A percentile compares a stretch with the other conserved stretches of the same genome.
These are phyloP conservation scores for Myxozyma monticola DNA, from an alignment of 805 yeast genomes.

Conservation along the genomic window DNA sequence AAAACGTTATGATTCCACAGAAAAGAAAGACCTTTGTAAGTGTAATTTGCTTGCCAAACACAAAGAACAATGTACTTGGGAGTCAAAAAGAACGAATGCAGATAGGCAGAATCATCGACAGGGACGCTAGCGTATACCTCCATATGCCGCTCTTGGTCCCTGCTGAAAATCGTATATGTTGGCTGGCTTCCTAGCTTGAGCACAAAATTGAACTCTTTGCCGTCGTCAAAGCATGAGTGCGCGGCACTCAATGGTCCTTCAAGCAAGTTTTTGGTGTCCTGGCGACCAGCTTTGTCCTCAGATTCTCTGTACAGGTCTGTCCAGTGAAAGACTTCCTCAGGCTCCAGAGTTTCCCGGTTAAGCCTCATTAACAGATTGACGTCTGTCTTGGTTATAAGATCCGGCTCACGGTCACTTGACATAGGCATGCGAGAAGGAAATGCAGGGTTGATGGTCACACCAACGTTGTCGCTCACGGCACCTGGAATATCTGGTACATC, in stretches of 20 bases:
- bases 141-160: not conserved
- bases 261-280: not conserved
- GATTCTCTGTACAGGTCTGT: not conserved
- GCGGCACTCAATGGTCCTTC: constrained; percentile 12
- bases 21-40: constrained; percentile 8
- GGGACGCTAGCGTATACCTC: constrained; percentile 6
- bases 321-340: constrained; percentile 6
- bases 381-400: constrained; percentile 8
- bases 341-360: constrained; percentile 7
- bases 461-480: not conserved
- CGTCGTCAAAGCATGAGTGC: constrained; percentile 15
- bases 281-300: not conserved
- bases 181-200: constrained; percentile 2
- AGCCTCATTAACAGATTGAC: constrained; percentile 2
- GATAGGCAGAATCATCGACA: constrained; percentile 1
- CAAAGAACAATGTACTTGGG: constrained; percentile 10
- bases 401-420: constrained; percentile 5
- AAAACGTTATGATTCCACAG: constrained; percentile 12
- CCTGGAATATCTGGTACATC: not conserved
- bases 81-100: constrained; percentile 15
- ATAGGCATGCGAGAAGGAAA: constrained; percentile 8
- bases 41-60: constrained; percentile 16
- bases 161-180: constrained; percentile 8
- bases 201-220: constrained; percentile 9
- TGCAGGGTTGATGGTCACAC: constrained; percentile 10